These are phyloP conservation scores for Selaginella moellendorffii DNA, from an alignment of 75 land plant genomes.

Conservation along the genomic window DNA sequence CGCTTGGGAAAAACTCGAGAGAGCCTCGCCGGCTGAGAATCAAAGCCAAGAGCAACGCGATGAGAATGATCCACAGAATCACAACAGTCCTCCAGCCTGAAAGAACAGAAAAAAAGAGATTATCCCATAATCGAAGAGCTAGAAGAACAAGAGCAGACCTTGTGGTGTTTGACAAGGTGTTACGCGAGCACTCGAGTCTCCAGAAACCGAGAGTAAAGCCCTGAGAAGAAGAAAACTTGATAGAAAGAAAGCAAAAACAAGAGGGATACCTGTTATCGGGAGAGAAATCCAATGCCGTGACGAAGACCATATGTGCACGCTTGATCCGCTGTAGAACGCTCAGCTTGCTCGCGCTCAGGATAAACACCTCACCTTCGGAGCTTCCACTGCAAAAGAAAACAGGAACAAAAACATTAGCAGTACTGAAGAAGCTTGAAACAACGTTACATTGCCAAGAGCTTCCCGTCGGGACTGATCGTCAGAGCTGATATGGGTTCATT, in stretches of 20 bases:
- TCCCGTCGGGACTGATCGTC: conserved; percentile 67
- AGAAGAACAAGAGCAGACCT: not conserved
- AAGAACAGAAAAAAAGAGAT: not conserved
- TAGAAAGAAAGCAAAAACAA: not conserved
- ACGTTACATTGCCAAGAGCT: conserved; percentile 68
- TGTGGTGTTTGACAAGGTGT: conserved; percentile 25
- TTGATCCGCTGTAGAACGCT: conserved; percentile 29
- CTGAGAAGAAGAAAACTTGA: conserved; percentile 19
- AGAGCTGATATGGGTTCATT: conserved; percentile 53
- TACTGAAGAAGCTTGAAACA: not conserved
- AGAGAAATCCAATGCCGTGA: conserved; percentile 21
- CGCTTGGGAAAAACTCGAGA: too few species aligned
- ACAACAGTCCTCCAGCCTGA: not conserved
- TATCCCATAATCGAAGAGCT: not conserved
- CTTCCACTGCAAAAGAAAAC: not conserved
- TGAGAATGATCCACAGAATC: not conserved
- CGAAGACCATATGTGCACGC: conserved; percentile 37
- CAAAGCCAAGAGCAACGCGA: not conserved
- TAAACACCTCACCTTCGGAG: not conserved
- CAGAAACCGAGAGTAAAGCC: conserved; percentile 64
- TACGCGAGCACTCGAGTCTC: conserved; percentile 70
- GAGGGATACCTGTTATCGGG: conserved; percentile 23
- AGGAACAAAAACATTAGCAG: not conserved
- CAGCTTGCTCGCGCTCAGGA: conserved; percentile 20
- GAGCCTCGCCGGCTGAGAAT: too few species aligned